Evolutionary conservation across 169 alveolate genomes (phyloP), one percentile per base, ranked within the genome.

Genomic region (Eimeria tenella): DNA sequence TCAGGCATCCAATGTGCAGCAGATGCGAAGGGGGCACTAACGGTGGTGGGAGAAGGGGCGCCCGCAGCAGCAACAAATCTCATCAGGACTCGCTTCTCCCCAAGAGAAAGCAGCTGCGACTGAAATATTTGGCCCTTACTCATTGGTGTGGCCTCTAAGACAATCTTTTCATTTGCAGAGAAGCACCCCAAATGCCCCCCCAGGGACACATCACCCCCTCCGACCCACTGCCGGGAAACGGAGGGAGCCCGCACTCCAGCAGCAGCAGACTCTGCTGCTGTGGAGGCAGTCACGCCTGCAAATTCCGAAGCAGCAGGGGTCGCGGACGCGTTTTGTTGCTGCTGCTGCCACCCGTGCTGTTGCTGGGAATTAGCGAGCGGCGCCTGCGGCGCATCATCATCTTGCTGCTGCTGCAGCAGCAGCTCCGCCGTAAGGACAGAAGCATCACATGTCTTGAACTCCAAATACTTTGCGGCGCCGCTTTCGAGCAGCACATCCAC

Each of bases 61-160:
- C 88, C 88, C 49, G 70, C 68, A 79, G 88, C 88, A 79, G 88
- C 88, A 50, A 79, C 88, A 79, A 79, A 79, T 2, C 70, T 23
- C 88, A 79, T 79, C 4, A 79, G 50, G 19, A 31, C 71, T 53
- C 88, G 13, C 70, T 49, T 79, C 88, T 79, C 88, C 17, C 70
- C 42, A n/a, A 79, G 88, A 52, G 71, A 52, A 63, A 79, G 70
- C 52, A 7, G 62, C 5, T n/a, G 6, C 19, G 71, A 79, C 49
- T 53, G 88, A 79, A 79, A 79, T 50, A 79, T 79, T 42, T 79
- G 88, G 19, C 88, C 62, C 70, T 79, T 79, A 49, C 88, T 79
- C 71, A 79, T 52, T 4, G 88, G 88, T 0, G 88, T 79, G 1
- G 88, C 31, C 88, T 79, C 88, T 17, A 79, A 10, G 11, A 53